These are phyloP conservation scores for Fibroporia radiculosa DNA, from an alignment of 768 basidiomycete species.

Conservation along the genomic window DNA sequence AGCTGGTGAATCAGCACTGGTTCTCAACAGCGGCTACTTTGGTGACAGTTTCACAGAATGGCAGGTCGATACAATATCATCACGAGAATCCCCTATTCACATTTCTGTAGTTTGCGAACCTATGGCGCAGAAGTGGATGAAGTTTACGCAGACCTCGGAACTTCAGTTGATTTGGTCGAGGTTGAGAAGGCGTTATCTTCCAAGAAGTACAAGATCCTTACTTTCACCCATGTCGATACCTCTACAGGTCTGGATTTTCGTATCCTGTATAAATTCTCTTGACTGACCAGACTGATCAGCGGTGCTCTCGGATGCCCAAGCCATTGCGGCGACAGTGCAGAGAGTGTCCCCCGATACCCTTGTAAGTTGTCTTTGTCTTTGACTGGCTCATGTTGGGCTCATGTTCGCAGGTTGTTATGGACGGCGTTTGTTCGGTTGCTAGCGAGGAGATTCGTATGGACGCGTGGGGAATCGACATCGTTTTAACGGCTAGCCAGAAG, in stretches of 20 bases:
- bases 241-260: slow-evolving; percentile 48
- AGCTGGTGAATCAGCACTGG: slow-evolving; percentile 68
- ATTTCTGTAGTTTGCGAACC: slow-evolving; percentile 75
- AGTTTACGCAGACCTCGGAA: slow-evolving; percentile 76
- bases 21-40: slow-evolving; percentile 90
- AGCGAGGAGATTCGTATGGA: slow-evolving; percentile 95
- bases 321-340: slow-evolving; percentile 64
- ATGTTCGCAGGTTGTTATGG: slow-evolving; percentile 62
- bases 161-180: slow-evolving; percentile 51
- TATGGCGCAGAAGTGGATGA: slow-evolving; percentile 89
- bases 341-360: slow-evolving; percentile 81
- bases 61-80: too few relatives aligned
- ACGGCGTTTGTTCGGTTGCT: slow-evolving; percentile 95
- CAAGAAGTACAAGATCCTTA: slow-evolving; percentile 83
- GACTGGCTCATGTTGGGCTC: not conserved
- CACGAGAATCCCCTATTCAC: too few relatives aligned
- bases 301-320: slow-evolving; percentile 79
- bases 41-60: slow-evolving; percentile 87
- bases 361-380: too few relatives aligned
- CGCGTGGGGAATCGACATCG: slow-evolving; percentile 86
- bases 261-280: not conserved
- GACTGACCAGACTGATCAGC: slow-evolving; percentile 31
- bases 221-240: slow-evolving; percentile 94
- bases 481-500: slow-evolving; percentile 83
- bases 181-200: slow-evolving; percentile 63